Base-by-base conservation (phyloP, 176 grass and related monocot genomes). In the Luzula sylvatica region DNA sequence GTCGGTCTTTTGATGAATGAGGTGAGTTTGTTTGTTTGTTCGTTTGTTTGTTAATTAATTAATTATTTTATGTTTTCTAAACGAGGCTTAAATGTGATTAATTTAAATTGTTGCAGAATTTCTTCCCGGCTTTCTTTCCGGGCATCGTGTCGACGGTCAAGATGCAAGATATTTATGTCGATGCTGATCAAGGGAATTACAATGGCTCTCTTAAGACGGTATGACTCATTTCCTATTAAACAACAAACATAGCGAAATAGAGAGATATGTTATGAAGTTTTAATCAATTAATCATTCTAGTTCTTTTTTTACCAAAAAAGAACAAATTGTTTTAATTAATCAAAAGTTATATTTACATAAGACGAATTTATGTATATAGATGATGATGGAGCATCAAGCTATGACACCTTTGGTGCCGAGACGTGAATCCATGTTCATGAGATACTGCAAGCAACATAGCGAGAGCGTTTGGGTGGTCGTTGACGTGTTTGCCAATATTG, bases 141-240 rank as follows among this genome's bases (percentile, higher is more conserved):
- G 64, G 64, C 42, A 11, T 77, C 38, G 7, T 90, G 17, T 47
- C 72, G 0, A 8, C 26, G 15, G 76, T 73, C 29, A 35, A 14
- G 19, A 74, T 26, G 0, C 38, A 35, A 38, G 43, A 73, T 55
- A 23, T 73, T 25, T 83, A 52, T 69, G 26, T 18, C 14, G 52
- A 49, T 16, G 38, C 50, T 57, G 24, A 14, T 12, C 7, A 39
- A 50, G 51, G 23, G 46, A n/a, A 38, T n/a, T 66, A 79, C 16
- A 67, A 76, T 66, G 76, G 68, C 26, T 39, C 69, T 28, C 35
- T 81, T 45, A 70, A 76, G 57, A 21, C 79, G 78, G 85, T 88
- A 75, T 58, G 75, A 25, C 17, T 71, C 22, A 14, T 39, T 22
- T 66, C 27, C 23, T 9, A 21, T 17, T 23, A 8, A 38, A 28